Evolutionary conservation across 306 rosid species (phyloP).

Genomic region (Pterocarpus santalinus): DNA sequence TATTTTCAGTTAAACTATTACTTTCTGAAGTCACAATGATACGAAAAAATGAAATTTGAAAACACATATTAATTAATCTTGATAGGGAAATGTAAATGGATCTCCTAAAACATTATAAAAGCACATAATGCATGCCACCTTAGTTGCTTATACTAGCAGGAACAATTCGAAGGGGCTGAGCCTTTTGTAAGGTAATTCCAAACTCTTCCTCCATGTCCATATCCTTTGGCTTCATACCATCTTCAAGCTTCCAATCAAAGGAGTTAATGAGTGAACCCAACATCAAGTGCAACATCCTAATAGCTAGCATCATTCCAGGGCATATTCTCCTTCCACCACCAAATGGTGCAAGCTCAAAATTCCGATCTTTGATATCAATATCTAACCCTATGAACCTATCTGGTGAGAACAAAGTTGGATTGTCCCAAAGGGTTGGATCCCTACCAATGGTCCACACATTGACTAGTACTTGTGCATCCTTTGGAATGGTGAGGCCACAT

Average conservation of each 20-base stretch:
- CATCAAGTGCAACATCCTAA: no score
- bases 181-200: no score
- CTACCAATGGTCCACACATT: background rate
- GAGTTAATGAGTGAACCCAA: no score
- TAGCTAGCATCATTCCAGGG: no score
- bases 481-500: conserved; percentile 52
- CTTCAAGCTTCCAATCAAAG: no score
- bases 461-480: conserved; percentile 56
- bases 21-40: no score
- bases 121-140: background rate
- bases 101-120: background rate
- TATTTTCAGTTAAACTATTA: no score
- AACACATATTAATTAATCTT: background rate
- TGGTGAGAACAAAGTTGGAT: conserved; percentile 54
- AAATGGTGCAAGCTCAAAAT: conserved; percentile 60
- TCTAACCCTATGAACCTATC: conserved; percentile 61
- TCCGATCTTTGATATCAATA: conserved; percentile 47
- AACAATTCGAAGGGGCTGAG: conserved; percentile 33
- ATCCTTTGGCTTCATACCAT: no score
- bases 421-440: conserved; percentile 51
- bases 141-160: conserved; percentile 29
- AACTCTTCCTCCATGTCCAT: no score
- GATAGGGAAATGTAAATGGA: background rate
- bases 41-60: no score
- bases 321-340: conserved; percentile 42